These are phyloP conservation scores for Lophiotrema nucula DNA, from an alignment of 495 filamentous ascomycete genomes.

Conservation along the genomic window DNA sequence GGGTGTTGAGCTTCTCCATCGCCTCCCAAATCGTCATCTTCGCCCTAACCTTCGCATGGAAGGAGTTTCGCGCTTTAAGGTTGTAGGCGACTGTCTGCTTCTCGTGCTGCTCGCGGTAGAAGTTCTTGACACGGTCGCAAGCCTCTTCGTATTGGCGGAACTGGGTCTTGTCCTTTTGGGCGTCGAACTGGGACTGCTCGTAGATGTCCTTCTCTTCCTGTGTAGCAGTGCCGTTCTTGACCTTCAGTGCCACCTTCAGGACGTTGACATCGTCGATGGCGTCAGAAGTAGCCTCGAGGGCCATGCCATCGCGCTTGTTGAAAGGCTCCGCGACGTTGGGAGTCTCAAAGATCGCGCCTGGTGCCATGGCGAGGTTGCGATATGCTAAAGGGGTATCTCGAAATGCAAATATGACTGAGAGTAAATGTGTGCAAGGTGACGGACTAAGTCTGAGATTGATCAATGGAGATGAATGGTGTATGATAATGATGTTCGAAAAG, in stretches of 20 bases:
- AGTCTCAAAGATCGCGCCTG: conserved; percentile 37
- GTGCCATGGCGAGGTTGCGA: conserved; percentile 41
- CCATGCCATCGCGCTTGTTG: conserved; percentile 58
- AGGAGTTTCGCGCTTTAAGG: conserved; percentile 67
- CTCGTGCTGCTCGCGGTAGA: conserved; percentile 80
- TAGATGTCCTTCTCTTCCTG: conserved; percentile 55
- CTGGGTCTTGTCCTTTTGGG: conserved; percentile 73
- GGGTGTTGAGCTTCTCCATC: conserved; percentile 83
- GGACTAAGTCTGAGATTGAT: too few species aligned
- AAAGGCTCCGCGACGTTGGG: conserved; percentile 37
- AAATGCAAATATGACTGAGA: background rate
- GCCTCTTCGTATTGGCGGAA: conserved; percentile 79
- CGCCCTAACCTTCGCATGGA: conserved; percentile 64
- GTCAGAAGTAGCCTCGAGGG: conserved; percentile 79
- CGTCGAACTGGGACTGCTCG: conserved; percentile 65
- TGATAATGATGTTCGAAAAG: background rate
- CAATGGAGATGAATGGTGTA: background rate
- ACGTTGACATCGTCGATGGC: conserved; percentile 79
- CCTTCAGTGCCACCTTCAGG: conserved; percentile 54
- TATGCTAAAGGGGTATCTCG: conserved; percentile 28
- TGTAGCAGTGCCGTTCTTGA: conserved; percentile 46
- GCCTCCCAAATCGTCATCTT: conserved; percentile 86
- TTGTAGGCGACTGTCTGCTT: conserved; percentile 87
- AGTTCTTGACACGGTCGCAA: conserved; percentile 75
- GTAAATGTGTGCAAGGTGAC: too few species aligned